phyloP scores from a whole-genome alignment of 2,329 filamentous ascomycete genomes.

The Sporothrix protearum region DNA sequence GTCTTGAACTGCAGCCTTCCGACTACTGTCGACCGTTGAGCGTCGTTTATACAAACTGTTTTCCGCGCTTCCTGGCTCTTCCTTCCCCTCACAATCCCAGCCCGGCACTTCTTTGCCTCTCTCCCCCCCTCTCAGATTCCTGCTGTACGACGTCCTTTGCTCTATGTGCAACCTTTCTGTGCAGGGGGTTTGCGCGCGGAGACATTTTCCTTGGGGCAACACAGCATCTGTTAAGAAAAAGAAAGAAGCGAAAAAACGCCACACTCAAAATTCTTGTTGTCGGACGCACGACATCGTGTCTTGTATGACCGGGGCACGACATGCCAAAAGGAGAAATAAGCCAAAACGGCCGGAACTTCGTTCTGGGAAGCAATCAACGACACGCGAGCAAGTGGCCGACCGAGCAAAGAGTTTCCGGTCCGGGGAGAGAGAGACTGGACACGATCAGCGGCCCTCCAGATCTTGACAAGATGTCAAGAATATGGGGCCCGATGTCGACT shows the following conservation, averaged over 20 bases:
- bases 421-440: background rate
- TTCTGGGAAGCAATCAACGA: background rate
- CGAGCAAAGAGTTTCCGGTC: background rate
- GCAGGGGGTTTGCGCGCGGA: background rate
- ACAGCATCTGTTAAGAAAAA: background rate
- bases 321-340: background rate
- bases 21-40: background rate
- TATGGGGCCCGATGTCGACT: background rate
- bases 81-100: background rate
- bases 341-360: background rate
- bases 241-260: constrained; percentile 10
- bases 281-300: constrained; percentile 1
- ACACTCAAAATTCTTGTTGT: constrained; percentile 8
- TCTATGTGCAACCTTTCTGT: background rate
- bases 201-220: background rate
- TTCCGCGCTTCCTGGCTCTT: background rate
- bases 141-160: background rate
- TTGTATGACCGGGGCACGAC: background rate
- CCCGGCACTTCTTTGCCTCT: background rate
- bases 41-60: background rate
- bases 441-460: background rate
- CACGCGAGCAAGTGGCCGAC: background rate
- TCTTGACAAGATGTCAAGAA: background rate
- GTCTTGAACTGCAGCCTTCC: background rate
- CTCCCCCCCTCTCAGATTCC: background rate